Conservation (phyloP, 305 asterid species). For the Petunia hybrid region DNA sequence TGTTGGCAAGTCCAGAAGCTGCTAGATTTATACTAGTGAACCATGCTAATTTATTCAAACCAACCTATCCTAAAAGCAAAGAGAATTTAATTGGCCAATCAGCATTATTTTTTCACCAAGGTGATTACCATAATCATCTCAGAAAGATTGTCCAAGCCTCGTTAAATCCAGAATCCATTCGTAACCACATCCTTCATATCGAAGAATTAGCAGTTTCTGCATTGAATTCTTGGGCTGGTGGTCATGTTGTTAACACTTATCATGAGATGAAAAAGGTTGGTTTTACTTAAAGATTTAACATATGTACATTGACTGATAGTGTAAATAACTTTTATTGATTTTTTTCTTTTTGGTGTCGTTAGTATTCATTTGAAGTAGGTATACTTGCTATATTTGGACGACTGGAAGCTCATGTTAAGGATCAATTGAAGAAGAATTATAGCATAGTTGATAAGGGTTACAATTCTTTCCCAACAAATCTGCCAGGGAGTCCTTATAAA, state of each 20-base stretch:
- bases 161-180: slow-evolving; percentile 62
- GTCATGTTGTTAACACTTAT: slow-evolving; percentile 59
- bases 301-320: too few species aligned
- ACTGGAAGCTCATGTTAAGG: slow-evolving; percentile 59
- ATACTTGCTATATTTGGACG: slow-evolving; percentile 70
- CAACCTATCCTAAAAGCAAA: slow-evolving; percentile 85
- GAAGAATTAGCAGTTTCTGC: slow-evolving; percentile 56
- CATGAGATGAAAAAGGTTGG: slow-evolving; percentile 77
- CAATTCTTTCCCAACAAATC: slow-evolving; percentile 75
- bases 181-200: slow-evolving; percentile 52
- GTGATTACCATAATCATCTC: slow-evolving; percentile 68
- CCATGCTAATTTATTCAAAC: slow-evolving; percentile 78
- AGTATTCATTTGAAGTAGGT: slow-evolving; percentile 89
- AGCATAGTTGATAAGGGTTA: slow-evolving; percentile 69
- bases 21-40: slow-evolving; percentile 77
- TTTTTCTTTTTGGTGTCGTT: not conserved
- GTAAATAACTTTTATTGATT: not conserved
- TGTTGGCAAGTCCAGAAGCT: slow-evolving; percentile 93
- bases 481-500: slow-evolving; percentile 67
- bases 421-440: slow-evolving; percentile 68
- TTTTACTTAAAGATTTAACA: not conserved
- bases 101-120: slow-evolving; percentile 86
- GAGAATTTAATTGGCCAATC: slow-evolving; percentile 76
- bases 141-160: slow-evolving; percentile 70
- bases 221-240: slow-evolving; percentile 56